Percentiles rank a stretch among this genome's conserved stretches.
Conservation (phyloP, 192 early-diverging fungal genomes). For the Entrophospora sp. region DNA sequence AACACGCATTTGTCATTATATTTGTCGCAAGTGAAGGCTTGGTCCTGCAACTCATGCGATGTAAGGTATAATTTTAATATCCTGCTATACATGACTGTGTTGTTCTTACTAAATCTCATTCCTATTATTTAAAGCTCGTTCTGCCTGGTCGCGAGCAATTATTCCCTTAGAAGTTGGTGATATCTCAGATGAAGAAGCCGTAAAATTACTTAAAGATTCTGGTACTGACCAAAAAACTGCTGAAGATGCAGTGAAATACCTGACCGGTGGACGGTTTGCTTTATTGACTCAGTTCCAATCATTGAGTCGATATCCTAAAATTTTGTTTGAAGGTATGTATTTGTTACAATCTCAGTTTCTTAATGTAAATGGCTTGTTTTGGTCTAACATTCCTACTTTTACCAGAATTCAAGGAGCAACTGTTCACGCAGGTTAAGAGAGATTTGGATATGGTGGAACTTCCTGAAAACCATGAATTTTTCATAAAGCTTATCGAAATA, state of each 20-base stretch:
- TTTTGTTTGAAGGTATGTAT: constrained; percentile 12
- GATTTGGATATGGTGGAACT: background rate
- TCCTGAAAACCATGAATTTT: constrained; percentile 14
- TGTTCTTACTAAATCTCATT: constrained; percentile 11
- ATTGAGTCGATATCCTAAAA: background rate
- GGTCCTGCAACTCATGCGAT: background rate
- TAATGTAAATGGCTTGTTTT: background rate
- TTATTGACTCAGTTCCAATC: background rate
- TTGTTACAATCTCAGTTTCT: constrained; percentile 5
- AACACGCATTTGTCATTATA: constrained; percentile 9
- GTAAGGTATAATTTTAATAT: constrained; percentile 16
- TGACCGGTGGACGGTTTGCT: constrained; percentile 15
- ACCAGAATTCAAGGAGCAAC: background rate
- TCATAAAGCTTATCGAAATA: constrained; percentile 10
- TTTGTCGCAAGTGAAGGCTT: constrained; percentile 16
- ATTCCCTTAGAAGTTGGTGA: background rate
- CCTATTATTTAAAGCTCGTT: constrained; percentile 8
- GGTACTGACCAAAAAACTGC: constrained; percentile 2
- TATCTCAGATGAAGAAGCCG: constrained; percentile 14
- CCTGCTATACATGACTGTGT: background rate
- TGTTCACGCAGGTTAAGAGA: background rate
- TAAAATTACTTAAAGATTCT: constrained; percentile 10
- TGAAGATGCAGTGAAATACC: constrained; percentile 14
- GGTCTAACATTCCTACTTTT: constrained; percentile 7
- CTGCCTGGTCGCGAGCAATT: constrained; percentile 15